Base-by-base conservation (phyloP, 768 basidiomycete genomes). In the Kwoniella pini region DNA sequence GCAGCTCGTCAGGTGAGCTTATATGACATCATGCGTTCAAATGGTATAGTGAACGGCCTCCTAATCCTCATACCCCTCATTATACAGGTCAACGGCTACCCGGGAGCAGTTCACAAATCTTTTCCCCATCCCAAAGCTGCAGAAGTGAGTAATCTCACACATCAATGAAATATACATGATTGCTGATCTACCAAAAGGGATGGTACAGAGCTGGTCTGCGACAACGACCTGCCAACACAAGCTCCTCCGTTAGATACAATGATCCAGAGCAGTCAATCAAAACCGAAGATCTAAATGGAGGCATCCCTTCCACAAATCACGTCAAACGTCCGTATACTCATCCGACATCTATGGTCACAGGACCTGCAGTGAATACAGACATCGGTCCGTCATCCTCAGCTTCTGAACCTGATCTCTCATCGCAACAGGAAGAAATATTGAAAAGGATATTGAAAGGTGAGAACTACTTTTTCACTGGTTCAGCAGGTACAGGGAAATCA, bases 401-500 rank as follows among this genome's bases (percentile, higher is more conserved):
- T 9, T n/a, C n/a, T n/a, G 69, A 66, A 9, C 67, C 67, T 7
- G 9, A 3, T 1, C 53, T 72, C 27, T 66, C 70, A 10, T 21
- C 54, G 21, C 69, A 72, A 50, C 71, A 72, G 50, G 19, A 40
- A n/a, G 43, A 57, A 9, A 69, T 72, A 40, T 65, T 75, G 6
- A 40, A 48, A 3, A 46, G 63, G 21, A 68, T 75, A 27, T 12
- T 73, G 22, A 19, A 83, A 5, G 86, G 85, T 2, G 76, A 86
- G 30, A 94, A 86, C 70, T 71, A 95, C 30, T 99, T 99, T 71
- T 99, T 97, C 77, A 98, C 95, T 1, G 96, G 95, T 21, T 93
- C 91, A 80, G 95, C 95, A 59, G 95, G 95, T 54, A 96, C 95
- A 4, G 95, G 95, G 40, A 98, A 98, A 79, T 96, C 94, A 1